Evolutionary conservation across 148 eudicot species (phyloP).

Genomic region (Camellia sinensis): DNA sequence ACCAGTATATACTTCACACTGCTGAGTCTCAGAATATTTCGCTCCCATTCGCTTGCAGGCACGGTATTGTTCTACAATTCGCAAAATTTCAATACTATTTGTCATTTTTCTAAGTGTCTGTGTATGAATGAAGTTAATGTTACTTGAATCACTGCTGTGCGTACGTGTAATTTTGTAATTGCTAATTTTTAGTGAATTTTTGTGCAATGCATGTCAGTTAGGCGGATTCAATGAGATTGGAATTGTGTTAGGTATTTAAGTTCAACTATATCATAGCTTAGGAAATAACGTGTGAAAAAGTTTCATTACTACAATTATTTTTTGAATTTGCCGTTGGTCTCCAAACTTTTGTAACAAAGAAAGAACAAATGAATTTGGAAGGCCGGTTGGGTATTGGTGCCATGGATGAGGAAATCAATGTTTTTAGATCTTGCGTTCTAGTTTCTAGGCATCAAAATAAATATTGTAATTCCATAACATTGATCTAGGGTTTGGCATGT

Average conservation of each 20-base stretch:
- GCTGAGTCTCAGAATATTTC: constrained; percentile 80
- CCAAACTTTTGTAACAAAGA: not conserved
- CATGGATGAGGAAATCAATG: not conserved
- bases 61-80: constrained; percentile 54
- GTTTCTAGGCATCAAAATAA: not conserved
- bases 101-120: not conserved
- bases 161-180: not conserved
- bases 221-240: not conserved
- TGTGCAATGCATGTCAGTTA: not conserved
- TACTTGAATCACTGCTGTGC: not conserved
- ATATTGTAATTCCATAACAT: not conserved
- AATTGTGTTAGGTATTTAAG: not conserved
- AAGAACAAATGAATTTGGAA: not conserved
- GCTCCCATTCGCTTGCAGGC: constrained; percentile 97
- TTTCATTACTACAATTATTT: not conserved
- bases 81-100: not conserved
- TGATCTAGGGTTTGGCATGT: not conserved
- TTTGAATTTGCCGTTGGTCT: not conserved
- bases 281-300: not conserved
- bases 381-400: not conserved
- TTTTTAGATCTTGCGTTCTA: not conserved
- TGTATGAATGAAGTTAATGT: not conserved
- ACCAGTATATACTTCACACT: constrained; percentile 88
- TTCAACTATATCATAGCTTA: too few species aligned
- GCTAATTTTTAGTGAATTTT: not conserved